A percentile compares a stretch with the other conserved stretches of the same genome.
phyloP scores from a whole-genome alignment of 129 eudicot genomes.

The Kitagawia praeruptora region DNA sequence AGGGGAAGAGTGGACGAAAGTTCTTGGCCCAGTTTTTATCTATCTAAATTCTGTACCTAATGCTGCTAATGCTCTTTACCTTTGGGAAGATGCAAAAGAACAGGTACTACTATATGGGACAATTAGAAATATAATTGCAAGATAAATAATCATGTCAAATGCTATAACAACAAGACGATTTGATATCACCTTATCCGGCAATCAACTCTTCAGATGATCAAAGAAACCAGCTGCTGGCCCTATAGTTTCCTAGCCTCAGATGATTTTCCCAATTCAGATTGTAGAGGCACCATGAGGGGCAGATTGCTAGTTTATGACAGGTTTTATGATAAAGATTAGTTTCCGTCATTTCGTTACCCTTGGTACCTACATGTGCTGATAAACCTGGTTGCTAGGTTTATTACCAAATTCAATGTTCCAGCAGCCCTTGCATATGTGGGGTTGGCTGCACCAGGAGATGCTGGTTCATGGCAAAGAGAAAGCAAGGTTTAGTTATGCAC shows the following conservation, averaged over 20 bases:
- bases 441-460: conserved; percentile 69
- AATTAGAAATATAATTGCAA: neutral
- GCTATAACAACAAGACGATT: neutral
- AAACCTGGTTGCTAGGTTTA: conserved; percentile 20
- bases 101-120: conserved; percentile 31
- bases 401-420: conserved; percentile 21
- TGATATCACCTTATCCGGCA: neutral
- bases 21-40: conserved; percentile 59
- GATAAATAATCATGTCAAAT: neutral
- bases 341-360: neutral
- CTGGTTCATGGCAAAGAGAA: conserved; percentile 85
- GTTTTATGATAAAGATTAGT: conserved; percentile 12
- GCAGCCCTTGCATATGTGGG: conserved; percentile 62
- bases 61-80: conserved; percentile 24
- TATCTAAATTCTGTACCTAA: conserved; percentile 35
- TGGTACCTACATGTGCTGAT: neutral
- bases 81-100: conserved; percentile 61
- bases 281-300: conserved; percentile 37
- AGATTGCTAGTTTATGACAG: conserved; percentile 35
- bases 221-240: conserved; percentile 47
- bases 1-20: conserved; percentile 61
- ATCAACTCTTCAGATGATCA: conserved; percentile 27
- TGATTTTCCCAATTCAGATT: conserved; percentile 27
- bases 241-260: conserved; percentile 42
- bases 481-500: conserved; percentile 33